A percentile compares a stretch with the other conserved stretches of the same genome.
Evolutionary conservation across 352 stramenopile species (phyloP).

Genomic region (Peronospora farinosa): DNA sequence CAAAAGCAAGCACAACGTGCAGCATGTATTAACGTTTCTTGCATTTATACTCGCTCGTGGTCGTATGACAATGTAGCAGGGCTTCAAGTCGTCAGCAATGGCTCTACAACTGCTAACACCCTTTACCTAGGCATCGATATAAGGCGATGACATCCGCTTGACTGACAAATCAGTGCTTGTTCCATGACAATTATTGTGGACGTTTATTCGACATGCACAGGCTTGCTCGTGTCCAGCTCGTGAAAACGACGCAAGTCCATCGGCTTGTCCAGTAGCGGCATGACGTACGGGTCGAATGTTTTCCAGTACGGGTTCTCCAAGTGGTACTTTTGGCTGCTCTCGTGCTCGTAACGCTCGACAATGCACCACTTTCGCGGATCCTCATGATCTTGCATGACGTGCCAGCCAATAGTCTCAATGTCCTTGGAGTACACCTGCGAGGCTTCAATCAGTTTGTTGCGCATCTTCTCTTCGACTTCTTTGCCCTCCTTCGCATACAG

Average conservation of each 20-base stretch:
- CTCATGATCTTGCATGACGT: constrained; percentile 31
- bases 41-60: too few relatives aligned
- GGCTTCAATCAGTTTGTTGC: constrained; percentile 33
- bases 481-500: constrained; percentile 34
- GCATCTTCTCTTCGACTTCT: constrained; percentile 33
- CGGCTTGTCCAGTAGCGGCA: constrained; percentile 24
- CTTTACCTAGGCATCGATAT: too few relatives aligned
- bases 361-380: constrained; percentile 35
- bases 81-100: too few relatives aligned
- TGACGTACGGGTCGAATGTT: constrained; percentile 27
- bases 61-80: too few relatives aligned
- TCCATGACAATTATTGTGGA: not conserved
- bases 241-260: constrained; percentile 31
- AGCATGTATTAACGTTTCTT: too few relatives aligned
- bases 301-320: constrained; percentile 29
- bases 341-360: constrained; percentile 31
- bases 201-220: constrained; percentile 2
- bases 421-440: constrained; percentile 35
- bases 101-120: too few relatives aligned
- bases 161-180: not conserved
- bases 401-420: constrained; percentile 24
- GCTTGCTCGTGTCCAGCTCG: constrained; percentile 28
- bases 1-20: too few relatives aligned
- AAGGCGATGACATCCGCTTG: too few relatives aligned
- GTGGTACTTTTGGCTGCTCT: constrained; percentile 32